phyloP scores from a whole-genome alignment of 2,329 filamentous ascomycete species.

The Periconia digitata region DNA sequence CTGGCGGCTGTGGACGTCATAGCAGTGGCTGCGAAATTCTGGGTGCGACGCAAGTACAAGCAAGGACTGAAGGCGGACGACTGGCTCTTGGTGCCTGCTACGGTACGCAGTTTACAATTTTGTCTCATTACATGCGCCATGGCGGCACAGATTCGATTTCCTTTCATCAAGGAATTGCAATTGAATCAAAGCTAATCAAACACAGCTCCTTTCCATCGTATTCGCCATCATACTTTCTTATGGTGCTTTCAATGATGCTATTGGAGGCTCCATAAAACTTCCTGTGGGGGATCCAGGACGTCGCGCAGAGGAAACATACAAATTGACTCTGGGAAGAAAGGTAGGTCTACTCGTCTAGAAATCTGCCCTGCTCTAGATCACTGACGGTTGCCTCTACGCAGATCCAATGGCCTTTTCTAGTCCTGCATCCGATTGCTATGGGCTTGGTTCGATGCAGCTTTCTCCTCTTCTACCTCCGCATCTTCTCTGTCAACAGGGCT shows the following conservation, averaged over 20 bases:
- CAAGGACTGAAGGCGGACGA: conserved; percentile 2
- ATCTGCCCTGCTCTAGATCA: neutral
- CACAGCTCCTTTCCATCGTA: conserved; percentile 1
- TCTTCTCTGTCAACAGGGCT: conserved; percentile 2
- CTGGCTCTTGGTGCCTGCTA: conserved; percentile 3
- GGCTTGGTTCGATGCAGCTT: conserved; percentile 1
- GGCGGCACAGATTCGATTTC: too few relatives aligned
- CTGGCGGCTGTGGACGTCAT: neutral
- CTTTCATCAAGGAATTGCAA: too few relatives aligned
- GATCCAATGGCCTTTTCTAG: conserved; percentile 2
- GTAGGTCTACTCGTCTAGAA: neutral
- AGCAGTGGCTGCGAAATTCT: neutral
- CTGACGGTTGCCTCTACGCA: neutral
- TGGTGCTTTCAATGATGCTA: conserved; percentile 1
- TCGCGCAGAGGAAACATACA: neutral
- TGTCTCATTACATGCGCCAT: too few relatives aligned
- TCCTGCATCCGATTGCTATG: conserved; percentile 1
- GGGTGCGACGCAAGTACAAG: conserved; percentile 2
- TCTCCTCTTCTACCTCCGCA: conserved; percentile 1
- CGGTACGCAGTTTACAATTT: too few relatives aligned
- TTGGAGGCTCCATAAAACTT: neutral
- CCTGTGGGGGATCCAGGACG: neutral
- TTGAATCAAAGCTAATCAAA: neutral
- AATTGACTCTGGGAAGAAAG: conserved; percentile 2
- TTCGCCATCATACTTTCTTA: conserved; percentile 3